Evolutionary conservation across 768 basidiomycete species (phyloP).

Genomic region (Xerocomellus intermedius): DNA sequence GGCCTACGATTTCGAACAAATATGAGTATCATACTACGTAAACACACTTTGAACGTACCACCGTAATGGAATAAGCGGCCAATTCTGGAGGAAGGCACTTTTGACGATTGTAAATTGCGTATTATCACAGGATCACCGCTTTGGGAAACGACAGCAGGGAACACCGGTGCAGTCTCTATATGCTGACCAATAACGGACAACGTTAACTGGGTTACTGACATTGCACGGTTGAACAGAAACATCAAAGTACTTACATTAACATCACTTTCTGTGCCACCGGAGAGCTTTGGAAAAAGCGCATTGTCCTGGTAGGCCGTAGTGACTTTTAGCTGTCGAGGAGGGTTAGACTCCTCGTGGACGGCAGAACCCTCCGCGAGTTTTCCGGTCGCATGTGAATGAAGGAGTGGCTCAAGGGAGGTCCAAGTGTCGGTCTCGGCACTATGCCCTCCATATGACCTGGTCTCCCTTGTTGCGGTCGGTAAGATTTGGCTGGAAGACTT

Average conservation of each 20-base stretch:
- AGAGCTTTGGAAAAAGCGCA: neutral
- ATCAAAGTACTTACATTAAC: slow-evolving; percentile 11
- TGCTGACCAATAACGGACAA: slow-evolving; percentile 3
- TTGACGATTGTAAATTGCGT: slow-evolving; percentile 71
- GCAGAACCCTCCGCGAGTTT: neutral
- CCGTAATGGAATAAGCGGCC: slow-evolving; percentile 94
- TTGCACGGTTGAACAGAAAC: neutral
- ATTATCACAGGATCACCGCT: neutral
- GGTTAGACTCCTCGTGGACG: neutral
- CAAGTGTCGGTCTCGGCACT: neutral
- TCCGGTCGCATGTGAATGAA: neutral
- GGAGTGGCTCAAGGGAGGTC: neutral
- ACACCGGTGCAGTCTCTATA: neutral
- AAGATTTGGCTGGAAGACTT: neutral
- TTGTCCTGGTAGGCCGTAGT: neutral
- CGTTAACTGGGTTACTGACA: neutral
- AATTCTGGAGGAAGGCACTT: slow-evolving; percentile 86
- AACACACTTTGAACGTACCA: slow-evolving; percentile 43
- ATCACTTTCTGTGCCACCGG: neutral
- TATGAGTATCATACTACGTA: neutral
- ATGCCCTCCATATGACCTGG: neutral
- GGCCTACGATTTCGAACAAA: slow-evolving; percentile 50
- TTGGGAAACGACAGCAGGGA: neutral
- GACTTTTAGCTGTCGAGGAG: neutral
- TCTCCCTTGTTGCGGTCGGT: neutral